A percentile compares a stretch with the other conserved stretches of the same genome.
phyloP scores from a whole-genome alignment of 176 grass and related monocot genomes.

The Carex scoparia region DNA sequence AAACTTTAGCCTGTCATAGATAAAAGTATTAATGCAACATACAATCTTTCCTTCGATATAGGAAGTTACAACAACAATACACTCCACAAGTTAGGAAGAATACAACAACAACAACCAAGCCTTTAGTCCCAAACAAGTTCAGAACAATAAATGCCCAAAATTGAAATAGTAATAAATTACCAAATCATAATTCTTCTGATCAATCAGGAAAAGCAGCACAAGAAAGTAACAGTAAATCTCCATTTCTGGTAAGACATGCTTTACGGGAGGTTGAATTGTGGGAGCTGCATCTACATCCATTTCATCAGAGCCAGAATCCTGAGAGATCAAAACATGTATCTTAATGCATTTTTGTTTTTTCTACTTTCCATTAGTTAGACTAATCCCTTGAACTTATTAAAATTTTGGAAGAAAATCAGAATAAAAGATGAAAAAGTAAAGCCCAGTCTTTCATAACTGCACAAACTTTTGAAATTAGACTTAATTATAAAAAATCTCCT shows the following conservation, averaged over 20 bases:
- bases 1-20: slow-evolving; percentile 57
- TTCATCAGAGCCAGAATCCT: slow-evolving; percentile 54
- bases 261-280: slow-evolving; percentile 39
- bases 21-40: not conserved
- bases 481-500: not conserved
- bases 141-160: not conserved
- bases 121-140: not conserved
- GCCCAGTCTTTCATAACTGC: not conserved
- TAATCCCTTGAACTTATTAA: not conserved
- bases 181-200: slow-evolving; percentile 70
- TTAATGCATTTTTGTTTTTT: not conserved
- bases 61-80: not conserved
- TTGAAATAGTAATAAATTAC: slow-evolving; percentile 15
- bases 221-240: slow-evolving; percentile 88
- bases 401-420: not conserved
- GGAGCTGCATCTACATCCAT: slow-evolving; percentile 64
- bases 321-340: slow-evolving; percentile 4
- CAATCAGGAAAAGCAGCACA: slow-evolving; percentile 71
- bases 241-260: slow-evolving; percentile 60
- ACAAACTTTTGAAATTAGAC: not conserved
- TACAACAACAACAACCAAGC: not conserved
- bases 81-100: not conserved
- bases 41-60: not conserved
- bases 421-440: not conserved
- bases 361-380: not conserved